Evolutionary conservation across 129 eudicot species (phyloP).

Genomic region (Scalesia atractyloides): DNA sequence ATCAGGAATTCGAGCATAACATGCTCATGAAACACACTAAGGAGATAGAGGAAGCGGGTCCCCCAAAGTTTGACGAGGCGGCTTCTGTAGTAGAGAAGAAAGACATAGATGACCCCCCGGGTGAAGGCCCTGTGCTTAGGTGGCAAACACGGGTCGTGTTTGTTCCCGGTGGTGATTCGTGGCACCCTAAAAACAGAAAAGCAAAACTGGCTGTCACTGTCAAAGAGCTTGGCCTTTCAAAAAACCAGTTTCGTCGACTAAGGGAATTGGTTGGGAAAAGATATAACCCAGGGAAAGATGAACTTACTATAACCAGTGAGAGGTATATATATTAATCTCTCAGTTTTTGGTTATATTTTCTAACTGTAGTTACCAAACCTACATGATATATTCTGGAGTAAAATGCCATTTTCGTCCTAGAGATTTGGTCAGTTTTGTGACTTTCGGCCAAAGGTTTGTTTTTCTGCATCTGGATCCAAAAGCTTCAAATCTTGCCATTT

Average conservation of each 20-base stretch:
- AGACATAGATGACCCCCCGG: slow-evolving; percentile 79
- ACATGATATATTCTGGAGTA: background rate
- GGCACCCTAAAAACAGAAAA: slow-evolving; percentile 97
- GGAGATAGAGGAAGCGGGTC: slow-evolving; percentile 55
- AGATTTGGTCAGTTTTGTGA: no score
- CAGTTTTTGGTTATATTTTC: background rate
- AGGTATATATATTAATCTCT: slow-evolving; percentile 45
- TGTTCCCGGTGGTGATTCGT: slow-evolving; percentile 90
- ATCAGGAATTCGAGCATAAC: slow-evolving; percentile 78
- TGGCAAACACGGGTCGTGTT: slow-evolving; percentile 90
- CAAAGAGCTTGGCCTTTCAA: slow-evolving; percentile 88
- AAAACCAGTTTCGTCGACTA: slow-evolving; percentile 68
- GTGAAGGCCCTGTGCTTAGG: slow-evolving; percentile 87
- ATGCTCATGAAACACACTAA: slow-evolving; percentile 63
- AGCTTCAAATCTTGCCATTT: no score
- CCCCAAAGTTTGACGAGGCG: slow-evolving; percentile 55
- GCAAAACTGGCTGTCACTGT: slow-evolving; percentile 88
- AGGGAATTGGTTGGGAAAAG: slow-evolving; percentile 88
- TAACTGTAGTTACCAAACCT: background rate
- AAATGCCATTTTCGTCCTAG: no score
- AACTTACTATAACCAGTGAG: slow-evolving; percentile 89
- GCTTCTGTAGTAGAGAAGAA: slow-evolving; percentile 42
- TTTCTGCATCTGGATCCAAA: no score
- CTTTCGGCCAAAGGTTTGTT: no score
- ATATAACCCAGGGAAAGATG: slow-evolving; percentile 87